phyloP scores from a whole-genome alignment of 495 filamentous ascomycete species.

The Hypomontagnella submonticulosa region DNA sequence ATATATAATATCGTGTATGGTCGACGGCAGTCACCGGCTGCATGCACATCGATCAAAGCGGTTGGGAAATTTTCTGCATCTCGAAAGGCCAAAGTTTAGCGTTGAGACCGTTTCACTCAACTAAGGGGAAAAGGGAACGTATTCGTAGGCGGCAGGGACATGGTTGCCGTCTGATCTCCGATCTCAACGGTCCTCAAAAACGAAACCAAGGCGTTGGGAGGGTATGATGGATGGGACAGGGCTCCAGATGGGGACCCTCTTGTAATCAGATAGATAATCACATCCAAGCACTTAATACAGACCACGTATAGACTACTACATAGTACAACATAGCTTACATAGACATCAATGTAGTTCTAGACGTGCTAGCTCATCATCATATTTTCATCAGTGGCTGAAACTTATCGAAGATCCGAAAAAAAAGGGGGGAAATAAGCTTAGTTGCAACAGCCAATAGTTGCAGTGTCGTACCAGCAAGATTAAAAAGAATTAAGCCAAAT shows the following conservation, averaged over 20 bases:
- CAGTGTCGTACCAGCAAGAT: not conserved
- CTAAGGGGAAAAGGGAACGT: not conserved
- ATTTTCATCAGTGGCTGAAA: slow-evolving; percentile 7
- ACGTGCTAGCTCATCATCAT: not conserved
- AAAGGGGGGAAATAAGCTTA: not conserved
- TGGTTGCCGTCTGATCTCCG: too few relatives aligned
- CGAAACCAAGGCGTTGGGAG: slow-evolving; percentile 38
- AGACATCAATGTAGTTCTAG: not conserved
- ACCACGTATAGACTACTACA: not conserved
- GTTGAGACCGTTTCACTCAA: slow-evolving; percentile 14
- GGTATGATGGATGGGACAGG: slow-evolving; percentile 21
- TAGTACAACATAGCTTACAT: not conserved
- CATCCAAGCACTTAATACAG: not conserved
- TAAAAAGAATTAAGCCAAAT: too few relatives aligned
- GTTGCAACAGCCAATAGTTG: too few relatives aligned
- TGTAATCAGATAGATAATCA: too few relatives aligned
- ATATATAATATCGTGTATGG: slow-evolving; percentile 21
- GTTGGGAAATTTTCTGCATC: slow-evolving; percentile 21
- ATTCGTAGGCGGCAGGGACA: slow-evolving; percentile 13
- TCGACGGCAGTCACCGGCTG: slow-evolving; percentile 15
- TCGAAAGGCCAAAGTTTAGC: slow-evolving; percentile 15
- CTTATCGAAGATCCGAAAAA: not conserved
- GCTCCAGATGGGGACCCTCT: not conserved
- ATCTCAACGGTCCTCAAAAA: slow-evolving; percentile 28
- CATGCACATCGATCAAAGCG: slow-evolving; percentile 40